phyloP scores from a whole-genome alignment of 306 rosid species.

The Dicorynia guianensis region DNA sequence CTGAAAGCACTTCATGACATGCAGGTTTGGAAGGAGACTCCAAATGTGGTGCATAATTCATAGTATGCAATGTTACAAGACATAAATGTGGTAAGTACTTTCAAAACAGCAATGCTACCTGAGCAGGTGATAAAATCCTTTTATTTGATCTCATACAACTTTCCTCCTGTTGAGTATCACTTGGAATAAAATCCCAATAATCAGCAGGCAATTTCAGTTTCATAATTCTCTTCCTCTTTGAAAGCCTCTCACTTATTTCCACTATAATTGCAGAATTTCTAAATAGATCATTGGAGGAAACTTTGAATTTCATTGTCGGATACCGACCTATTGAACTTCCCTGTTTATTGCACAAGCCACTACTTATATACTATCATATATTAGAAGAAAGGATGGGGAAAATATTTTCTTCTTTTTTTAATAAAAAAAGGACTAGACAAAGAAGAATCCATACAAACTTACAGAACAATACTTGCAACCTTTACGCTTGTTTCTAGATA shows the following conservation, averaged over 20 bases:
- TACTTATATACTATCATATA: constrained; percentile 30
- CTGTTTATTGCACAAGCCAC: constrained; percentile 51
- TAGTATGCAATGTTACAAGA: constrained; percentile 27
- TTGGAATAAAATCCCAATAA: constrained; percentile 84
- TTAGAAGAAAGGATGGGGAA: constrained; percentile 8
- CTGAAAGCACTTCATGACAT: background rate
- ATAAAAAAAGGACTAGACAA: constrained; percentile 1
- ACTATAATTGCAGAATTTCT: constrained; percentile 71
- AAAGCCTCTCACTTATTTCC: constrained; percentile 60
- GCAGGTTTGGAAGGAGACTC: constrained; percentile 11
- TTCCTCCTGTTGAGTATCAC: constrained; percentile 73
- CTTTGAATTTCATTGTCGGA: constrained; percentile 78
- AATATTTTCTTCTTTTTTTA: background rate
- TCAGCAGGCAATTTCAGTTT: constrained; percentile 62
- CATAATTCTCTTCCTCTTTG: constrained; percentile 47
- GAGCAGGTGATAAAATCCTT: constrained; percentile 79
- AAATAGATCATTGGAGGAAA: constrained; percentile 70
- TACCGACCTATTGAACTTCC: constrained; percentile 64
- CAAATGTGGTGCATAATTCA: constrained; percentile 16
- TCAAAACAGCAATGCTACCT: constrained; percentile 59
- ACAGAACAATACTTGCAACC: constrained; percentile 87
- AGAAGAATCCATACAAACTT: constrained; percentile 53
- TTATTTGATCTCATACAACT: constrained; percentile 49
- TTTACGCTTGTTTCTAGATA: constrained; percentile 37
- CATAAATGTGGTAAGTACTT: background rate